Evolutionary conservation across 73 alveolate species (phyloP), one percentile per base, ranked within the genome.

Genomic region (Paramecium biaurelia): DNA sequence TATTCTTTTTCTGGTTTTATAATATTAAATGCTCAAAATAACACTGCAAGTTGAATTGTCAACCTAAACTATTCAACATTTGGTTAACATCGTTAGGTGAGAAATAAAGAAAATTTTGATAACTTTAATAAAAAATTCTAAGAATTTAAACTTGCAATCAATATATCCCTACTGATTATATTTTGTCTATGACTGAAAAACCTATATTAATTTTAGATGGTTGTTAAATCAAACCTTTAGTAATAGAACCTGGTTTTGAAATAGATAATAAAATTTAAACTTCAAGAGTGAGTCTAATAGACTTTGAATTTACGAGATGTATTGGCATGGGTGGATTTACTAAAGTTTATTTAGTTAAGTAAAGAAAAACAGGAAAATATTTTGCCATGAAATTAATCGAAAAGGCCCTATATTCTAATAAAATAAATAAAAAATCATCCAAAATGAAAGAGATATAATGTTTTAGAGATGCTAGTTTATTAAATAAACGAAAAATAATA

Each of bases 391-490:
- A 79, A 79, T 43, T 79, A n/a, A 79, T 79, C 7, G 90, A 79
- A 11, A 79, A 79, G 47, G 47, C 5, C 90, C 90, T 0, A 79
- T 79, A 1, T 20, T 79, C 9, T 43, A 79, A 43, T 79, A 79
- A 26, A 79, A 79, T 47, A 79, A 42, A 79, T 21, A 42, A 42
- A 14, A 32, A 10, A 79, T 79, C 26, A 93, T 96, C 0, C 89
- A 93, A 76, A 92, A 95, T 57, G 99, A 97, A 93, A 96, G 98
- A 88, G 94, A 96, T 49, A 95, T 97, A 15, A 94, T 97, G 92
- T 93, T 92, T 34, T 93, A 92, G 32, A 87, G n/a, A n/a, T n/a
- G n/a, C n/a, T n/a, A n/a, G n/a, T n/a, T n/a, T n/a, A n/a, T n/a
- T n/a, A n/a, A n/a, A n/a, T n/a, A n/a, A n/a, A n/a, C n/a, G n/a